These are phyloP conservation scores for Yarrowia hollandica DNA, from an alignment of 805 yeast genomes.

Conservation along the genomic window DNA sequence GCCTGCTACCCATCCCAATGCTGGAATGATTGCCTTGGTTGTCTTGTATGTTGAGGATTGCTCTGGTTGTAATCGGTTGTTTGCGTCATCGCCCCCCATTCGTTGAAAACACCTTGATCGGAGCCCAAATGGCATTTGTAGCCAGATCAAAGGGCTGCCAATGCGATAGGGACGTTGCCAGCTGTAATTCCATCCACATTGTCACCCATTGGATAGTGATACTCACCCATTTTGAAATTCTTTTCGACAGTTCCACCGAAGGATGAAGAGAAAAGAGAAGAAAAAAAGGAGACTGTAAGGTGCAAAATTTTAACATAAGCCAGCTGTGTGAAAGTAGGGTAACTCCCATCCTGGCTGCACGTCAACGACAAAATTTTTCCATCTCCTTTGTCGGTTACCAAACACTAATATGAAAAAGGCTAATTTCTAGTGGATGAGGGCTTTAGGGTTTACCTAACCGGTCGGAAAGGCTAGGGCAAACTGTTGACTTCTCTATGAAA, in stretches of 20 bases:
- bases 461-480: not conserved
- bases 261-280: slow-evolving; percentile 29
- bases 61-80: too few relatives aligned
- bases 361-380: slow-evolving; percentile 12
- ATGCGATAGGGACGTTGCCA: too few relatives aligned
- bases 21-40: too few relatives aligned
- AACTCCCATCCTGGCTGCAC: slow-evolving; percentile 4
- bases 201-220: not conserved
- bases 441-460: not conserved
- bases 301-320: slow-evolving; percentile 27
- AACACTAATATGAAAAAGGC: slow-evolving; percentile 3
- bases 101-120: too few relatives aligned
- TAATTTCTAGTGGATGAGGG: not conserved
- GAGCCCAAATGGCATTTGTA: too few relatives aligned
- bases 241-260: slow-evolving; percentile 28
- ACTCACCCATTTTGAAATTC: slow-evolving; percentile 40
- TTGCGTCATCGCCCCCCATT: too few relatives aligned
- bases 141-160: too few relatives aligned
- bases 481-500: not conserved
- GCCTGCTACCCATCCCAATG: too few relatives aligned
- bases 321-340: slow-evolving; percentile 13
- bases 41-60: too few relatives aligned
- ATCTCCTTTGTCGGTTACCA: slow-evolving; percentile 12
- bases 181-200: too few relatives aligned
- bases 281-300: slow-evolving; percentile 29